phyloP scores from a whole-genome alignment of 805 yeast genomes.

The Groenewaldozyma salmanticensis region DNA sequence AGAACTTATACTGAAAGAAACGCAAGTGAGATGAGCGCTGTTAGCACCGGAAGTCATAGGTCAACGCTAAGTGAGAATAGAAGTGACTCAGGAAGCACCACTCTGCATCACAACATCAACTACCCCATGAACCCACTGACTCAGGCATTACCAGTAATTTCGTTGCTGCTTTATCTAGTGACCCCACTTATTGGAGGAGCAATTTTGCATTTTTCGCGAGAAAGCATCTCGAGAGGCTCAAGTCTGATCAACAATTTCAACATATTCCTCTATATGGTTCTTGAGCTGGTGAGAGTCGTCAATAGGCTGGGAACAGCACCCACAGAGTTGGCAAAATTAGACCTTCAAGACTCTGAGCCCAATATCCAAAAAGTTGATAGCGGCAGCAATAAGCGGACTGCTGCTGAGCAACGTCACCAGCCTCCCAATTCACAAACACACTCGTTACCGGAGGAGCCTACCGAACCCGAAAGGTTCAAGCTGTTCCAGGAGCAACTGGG shows the following conservation, averaged over 20 bases:
- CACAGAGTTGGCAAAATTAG: neutral
- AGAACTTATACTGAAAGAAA: neutral
- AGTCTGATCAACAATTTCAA: slow-evolving; percentile 14
- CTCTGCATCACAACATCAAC: neutral
- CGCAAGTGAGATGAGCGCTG: neutral
- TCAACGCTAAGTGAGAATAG: no score
- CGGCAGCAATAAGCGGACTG: neutral
- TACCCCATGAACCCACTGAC: neutral
- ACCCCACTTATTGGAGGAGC: slow-evolving; percentile 17
- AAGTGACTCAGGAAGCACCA: no score
- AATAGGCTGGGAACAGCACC: slow-evolving; percentile 9
- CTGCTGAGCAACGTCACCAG: neutral
- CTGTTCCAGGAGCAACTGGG: slow-evolving; percentile 5
- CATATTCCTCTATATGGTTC: slow-evolving; percentile 14
- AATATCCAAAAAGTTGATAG: neutral
- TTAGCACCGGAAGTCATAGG: neutral
- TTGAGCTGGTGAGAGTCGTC: slow-evolving; percentile 14
- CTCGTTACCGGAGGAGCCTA: neutral
- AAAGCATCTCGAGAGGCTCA: slow-evolving; percentile 14
- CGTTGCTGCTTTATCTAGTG: slow-evolving; percentile 10
- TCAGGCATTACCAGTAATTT: slow-evolving; percentile 2
- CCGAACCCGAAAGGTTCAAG: neutral
- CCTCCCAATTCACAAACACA: neutral
- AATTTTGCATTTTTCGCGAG: slow-evolving; percentile 11
- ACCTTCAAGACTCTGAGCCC: neutral